These are phyloP conservation scores for Taiwanofungus camphoratus DNA, from an alignment of 1,284 basidiomycete species.

Conservation along the genomic window DNA sequence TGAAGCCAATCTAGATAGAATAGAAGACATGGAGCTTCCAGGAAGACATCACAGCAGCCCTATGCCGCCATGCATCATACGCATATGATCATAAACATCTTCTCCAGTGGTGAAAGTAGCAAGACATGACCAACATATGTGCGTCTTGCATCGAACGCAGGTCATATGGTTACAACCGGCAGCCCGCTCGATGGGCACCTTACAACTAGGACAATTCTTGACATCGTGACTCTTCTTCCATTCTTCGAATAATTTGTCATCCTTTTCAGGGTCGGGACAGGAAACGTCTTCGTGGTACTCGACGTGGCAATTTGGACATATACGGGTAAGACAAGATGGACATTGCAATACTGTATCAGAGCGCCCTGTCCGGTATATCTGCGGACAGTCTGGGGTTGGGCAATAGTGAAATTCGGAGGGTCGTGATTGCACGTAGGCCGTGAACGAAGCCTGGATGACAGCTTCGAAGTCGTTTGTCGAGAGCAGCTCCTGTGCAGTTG, in stretches of 20 bases:
- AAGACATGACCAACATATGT: constrained; percentile 74
- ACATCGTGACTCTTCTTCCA: constrained; percentile 58
- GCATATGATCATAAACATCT: constrained; percentile 59
- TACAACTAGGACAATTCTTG: constrained; percentile 67
- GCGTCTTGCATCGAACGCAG: constrained; percentile 61
- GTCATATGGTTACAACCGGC: constrained; percentile 77
- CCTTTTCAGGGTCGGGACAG: constrained; percentile 49
- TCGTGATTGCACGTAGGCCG: constrained; percentile 46
- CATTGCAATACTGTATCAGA: constrained; percentile 55
- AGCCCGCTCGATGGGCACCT: constrained; percentile 56
- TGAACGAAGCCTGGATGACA: constrained; percentile 51
- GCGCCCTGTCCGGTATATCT: constrained; percentile 55
- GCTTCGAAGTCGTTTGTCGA: constrained; percentile 44
- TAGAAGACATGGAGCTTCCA: neutral
- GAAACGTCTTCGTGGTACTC: constrained; percentile 61
- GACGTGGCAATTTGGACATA: constrained; percentile 60
- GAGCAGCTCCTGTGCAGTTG: constrained; percentile 43
- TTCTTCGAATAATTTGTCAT: constrained; percentile 45
- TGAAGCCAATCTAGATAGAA: neutral
- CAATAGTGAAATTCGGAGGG: constrained; percentile 63
- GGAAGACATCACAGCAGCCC: too few relatives aligned
- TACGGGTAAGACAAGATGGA: constrained; percentile 60
- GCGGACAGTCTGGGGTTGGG: constrained; percentile 68
- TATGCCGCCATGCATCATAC: constrained; percentile 42
- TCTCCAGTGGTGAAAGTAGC: constrained; percentile 55